Conservation (phyloP, 2,329 filamentous ascomycete species). For the Albophoma yamanashiensis region DNA sequence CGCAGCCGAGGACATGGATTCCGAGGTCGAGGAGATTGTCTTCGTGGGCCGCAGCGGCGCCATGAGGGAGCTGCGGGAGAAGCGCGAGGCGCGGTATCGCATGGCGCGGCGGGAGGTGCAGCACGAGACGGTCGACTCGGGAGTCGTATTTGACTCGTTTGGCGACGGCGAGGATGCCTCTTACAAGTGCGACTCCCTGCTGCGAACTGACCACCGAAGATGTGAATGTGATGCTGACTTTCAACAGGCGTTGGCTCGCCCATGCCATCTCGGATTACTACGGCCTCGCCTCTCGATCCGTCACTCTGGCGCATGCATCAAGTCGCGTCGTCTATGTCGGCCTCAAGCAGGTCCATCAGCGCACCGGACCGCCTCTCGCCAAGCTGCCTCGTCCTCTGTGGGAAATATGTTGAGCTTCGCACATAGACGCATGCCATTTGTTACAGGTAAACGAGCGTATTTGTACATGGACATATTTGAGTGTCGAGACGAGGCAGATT, state of each 20-base stretch:
- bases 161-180: slow-evolving; percentile 65
- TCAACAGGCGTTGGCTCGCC: slow-evolving; percentile 73
- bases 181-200: slow-evolving; percentile 57
- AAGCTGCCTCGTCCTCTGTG: slow-evolving; percentile 52
- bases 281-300: slow-evolving; percentile 72
- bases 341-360: slow-evolving; percentile 38
- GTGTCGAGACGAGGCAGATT: too few relatives aligned
- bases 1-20: slow-evolving; percentile 31
- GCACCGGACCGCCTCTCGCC: slow-evolving; percentile 11
- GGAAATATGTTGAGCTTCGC: slow-evolving; percentile 40
- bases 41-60: slow-evolving; percentile 66
- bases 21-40: slow-evolving; percentile 74
- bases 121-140: slow-evolving; percentile 48
- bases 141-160: slow-evolving; percentile 69
- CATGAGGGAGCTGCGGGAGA: slow-evolving; percentile 32
- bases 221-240: neutral
- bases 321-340: slow-evolving; percentile 77
- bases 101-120: slow-evolving; percentile 39
- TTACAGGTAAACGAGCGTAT: neutral
- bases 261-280: slow-evolving; percentile 92
- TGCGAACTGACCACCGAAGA: neutral
- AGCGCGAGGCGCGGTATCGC: slow-evolving; percentile 32
- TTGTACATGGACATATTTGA: neutral
- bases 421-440: too few relatives aligned
- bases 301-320: slow-evolving; percentile 59